phyloP scores from a whole-genome alignment of 192 early-diverging fungal species.

The Entomortierella parvispora region DNA sequence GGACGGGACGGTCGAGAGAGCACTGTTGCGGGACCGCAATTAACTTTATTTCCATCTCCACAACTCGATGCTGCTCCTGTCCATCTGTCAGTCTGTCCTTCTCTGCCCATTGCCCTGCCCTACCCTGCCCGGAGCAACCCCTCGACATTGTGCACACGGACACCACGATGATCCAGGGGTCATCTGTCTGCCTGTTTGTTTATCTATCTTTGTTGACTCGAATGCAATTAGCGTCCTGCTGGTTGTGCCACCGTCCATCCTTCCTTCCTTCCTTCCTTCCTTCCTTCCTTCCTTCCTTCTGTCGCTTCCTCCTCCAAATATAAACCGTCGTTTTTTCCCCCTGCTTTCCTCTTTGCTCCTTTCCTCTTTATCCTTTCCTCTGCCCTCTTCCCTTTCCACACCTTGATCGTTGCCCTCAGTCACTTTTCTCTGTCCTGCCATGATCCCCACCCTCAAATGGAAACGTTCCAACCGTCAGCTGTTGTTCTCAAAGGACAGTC shows the following conservation, averaged over 20 bases:
- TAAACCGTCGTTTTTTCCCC: not conserved
- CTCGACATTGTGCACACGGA: no score
- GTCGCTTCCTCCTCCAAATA: not conserved
- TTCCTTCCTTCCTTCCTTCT: not conserved
- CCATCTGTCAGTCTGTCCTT: no score
- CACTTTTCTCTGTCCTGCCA: not conserved
- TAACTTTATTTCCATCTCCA: no score
- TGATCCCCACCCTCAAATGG: constrained; percentile 20
- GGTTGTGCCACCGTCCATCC: not conserved
- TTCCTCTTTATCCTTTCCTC: not conserved
- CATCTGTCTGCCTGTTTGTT: no score
- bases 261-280: constrained; percentile 2
- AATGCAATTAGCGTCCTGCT: no score
- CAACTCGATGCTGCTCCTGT: no score
- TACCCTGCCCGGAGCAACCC: no score
- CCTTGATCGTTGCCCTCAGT: not conserved
- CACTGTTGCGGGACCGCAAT: no score
- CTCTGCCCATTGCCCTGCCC: no score
- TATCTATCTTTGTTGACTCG: no score
- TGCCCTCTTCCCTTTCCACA: not conserved
- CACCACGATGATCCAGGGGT: no score
- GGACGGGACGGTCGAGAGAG: no score
- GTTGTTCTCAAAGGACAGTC: constrained; percentile 2
- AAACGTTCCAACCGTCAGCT: constrained; percentile 14
- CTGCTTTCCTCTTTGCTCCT: not conserved